Conservation (phyloP, 2,329 filamentous ascomycete genomes). For the Purpureocillium lavendulum region DNA sequence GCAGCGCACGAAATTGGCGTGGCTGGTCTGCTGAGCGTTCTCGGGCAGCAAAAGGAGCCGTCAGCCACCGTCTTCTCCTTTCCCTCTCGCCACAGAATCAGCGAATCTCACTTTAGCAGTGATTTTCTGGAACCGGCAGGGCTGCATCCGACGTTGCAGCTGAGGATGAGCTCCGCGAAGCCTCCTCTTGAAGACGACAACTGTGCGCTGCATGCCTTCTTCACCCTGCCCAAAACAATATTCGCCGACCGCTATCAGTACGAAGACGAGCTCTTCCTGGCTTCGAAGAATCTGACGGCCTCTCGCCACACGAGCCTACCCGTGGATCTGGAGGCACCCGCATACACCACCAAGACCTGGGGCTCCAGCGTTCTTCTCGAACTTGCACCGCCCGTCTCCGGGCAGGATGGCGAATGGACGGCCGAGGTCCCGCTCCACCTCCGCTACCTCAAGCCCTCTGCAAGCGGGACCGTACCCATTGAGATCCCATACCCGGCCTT, state of each 20-base stretch:
- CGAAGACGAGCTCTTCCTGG: slow-evolving; percentile 64
- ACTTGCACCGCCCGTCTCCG: slow-evolving; percentile 46
- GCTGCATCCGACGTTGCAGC: slow-evolving; percentile 71
- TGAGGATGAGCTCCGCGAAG: slow-evolving; percentile 49
- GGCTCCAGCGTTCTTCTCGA: slow-evolving; percentile 72
- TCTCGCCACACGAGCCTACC: slow-evolving; percentile 64
- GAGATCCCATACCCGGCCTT: slow-evolving; percentile 73
- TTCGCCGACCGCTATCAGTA: slow-evolving; percentile 89
- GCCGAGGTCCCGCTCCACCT: slow-evolving; percentile 74
- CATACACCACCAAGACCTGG: slow-evolving; percentile 70
- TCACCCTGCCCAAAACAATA: slow-evolving; percentile 72
- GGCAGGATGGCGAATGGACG: slow-evolving; percentile 44
- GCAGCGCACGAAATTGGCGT: slow-evolving; percentile 70
- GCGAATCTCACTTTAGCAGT: slow-evolving; percentile 48
- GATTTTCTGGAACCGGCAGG: slow-evolving; percentile 65
- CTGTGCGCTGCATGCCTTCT: slow-evolving; percentile 70
- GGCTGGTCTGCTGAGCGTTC: slow-evolving; percentile 67
- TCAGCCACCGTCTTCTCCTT: slow-evolving; percentile 78
- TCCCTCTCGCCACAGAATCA: slow-evolving; percentile 65
- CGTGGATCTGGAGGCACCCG: slow-evolving; percentile 84
- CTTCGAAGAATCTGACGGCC: slow-evolving; percentile 67
- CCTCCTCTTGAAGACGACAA: slow-evolving; percentile 43
- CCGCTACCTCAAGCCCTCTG: slow-evolving; percentile 64
- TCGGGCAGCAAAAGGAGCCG: slow-evolving; percentile 65
- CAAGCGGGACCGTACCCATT: slow-evolving; percentile 42